Conservation (phyloP, 257 asterid genomes). For the Plectranthus barbatus region DNA sequence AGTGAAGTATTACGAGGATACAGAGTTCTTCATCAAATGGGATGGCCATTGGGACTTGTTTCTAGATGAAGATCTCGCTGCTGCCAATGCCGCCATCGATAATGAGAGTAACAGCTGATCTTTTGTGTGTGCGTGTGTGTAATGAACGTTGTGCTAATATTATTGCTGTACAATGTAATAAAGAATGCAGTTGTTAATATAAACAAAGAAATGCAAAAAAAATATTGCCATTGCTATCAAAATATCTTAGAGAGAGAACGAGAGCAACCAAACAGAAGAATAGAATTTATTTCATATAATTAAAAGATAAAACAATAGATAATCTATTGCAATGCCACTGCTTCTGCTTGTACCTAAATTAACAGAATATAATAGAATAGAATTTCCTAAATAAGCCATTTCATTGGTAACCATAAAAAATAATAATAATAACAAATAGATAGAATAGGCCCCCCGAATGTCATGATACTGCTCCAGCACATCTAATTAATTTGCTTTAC, state of each 20-base stretch:
- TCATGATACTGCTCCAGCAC: conserved; percentile 14
- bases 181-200: too few relatives aligned
- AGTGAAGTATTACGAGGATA: conserved; percentile 66
- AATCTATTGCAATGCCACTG: background rate
- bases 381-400: conserved; percentile 9
- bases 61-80: conserved; percentile 66
- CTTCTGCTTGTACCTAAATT: background rate
- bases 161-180: too few relatives aligned
- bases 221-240: too few relatives aligned
- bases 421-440: conserved; percentile 3
- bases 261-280: too few relatives aligned
- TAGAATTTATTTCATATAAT: background rate
- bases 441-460: conserved; percentile 19
- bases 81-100: conserved; percentile 65
- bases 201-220: too few relatives aligned
- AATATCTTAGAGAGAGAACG: too few relatives aligned
- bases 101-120: background rate
- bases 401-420: conserved; percentile 10
- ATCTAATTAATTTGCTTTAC: conserved; percentile 25
- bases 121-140: too few relatives aligned
- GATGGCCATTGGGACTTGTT: conserved; percentile 87
- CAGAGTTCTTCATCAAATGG: conserved; percentile 93
- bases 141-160: too few relatives aligned
- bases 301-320: background rate
- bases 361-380: background rate